Conservation (phyloP, 306 rosid species). For the Elaeagnus macrophylla region DNA sequence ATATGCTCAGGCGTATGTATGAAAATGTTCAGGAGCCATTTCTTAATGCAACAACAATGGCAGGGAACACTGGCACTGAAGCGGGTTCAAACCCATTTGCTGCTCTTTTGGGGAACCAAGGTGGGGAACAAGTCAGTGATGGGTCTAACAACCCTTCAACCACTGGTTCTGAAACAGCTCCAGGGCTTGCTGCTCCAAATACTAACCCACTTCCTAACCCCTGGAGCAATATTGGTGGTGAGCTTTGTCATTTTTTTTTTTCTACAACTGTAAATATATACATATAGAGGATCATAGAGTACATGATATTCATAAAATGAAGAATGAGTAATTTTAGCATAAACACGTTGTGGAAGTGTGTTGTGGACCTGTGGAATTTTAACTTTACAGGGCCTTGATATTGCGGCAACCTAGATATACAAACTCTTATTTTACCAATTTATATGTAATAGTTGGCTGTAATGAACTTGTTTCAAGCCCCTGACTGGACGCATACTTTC, state of each 20-base stretch:
- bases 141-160: conserved; percentile 40
- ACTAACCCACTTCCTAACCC: conserved; percentile 69
- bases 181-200: conserved; percentile 43
- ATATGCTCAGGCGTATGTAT: conserved; percentile 66
- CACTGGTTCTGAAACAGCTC: conserved; percentile 33
- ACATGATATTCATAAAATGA: too few relatives aligned
- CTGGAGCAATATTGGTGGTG: conserved; percentile 36
- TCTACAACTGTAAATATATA: not conserved
- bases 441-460: too few relatives aligned
- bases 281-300: too few relatives aligned
- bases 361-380: too few relatives aligned
- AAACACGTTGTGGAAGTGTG: too few relatives aligned
- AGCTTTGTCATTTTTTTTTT: conserved; percentile 3
- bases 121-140: conserved; percentile 35
- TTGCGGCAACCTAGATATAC: too few relatives aligned
- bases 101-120: conserved; percentile 50
- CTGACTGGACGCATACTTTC: too few relatives aligned
- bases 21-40: conserved; percentile 68
- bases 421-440: too few relatives aligned
- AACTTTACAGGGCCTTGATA: too few relatives aligned
- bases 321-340: too few relatives aligned
- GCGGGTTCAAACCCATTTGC: conserved; percentile 46
- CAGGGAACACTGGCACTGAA: conserved; percentile 40
- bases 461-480: too few relatives aligned
- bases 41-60: conserved; percentile 48